Percentiles rank a stretch among this genome's conserved stretches.
These are phyloP conservation scores for Meyerozyma elateridarum DNA, from an alignment of 1,139 yeast species.

Conservation along the genomic window DNA sequence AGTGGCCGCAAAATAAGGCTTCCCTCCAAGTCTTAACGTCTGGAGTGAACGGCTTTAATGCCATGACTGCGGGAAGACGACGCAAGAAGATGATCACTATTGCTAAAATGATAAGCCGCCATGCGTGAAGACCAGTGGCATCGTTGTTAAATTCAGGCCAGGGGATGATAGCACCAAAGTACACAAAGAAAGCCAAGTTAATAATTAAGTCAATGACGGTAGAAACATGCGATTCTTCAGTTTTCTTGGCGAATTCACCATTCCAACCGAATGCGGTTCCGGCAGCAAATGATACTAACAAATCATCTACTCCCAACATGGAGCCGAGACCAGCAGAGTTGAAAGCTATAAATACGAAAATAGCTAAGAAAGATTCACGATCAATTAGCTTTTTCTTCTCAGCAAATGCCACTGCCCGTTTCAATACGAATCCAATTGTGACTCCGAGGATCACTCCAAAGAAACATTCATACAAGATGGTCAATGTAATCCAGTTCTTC, in stretches of 20 bases:
- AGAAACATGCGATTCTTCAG: slow-evolving; percentile 90
- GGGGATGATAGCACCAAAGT: slow-evolving; percentile 91
- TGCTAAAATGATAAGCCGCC: slow-evolving; percentile 82
- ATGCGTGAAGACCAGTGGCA: slow-evolving; percentile 64
- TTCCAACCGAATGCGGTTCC: slow-evolving; percentile 98
- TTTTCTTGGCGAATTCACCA: slow-evolving; percentile 83
- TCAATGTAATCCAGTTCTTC: slow-evolving; percentile 77
- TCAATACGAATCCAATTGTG: slow-evolving; percentile 67
- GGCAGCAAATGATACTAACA: slow-evolving; percentile 89
- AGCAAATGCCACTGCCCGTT: slow-evolving; percentile 74
- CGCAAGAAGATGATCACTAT: slow-evolving; percentile 79
- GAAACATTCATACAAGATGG: slow-evolving; percentile 82
- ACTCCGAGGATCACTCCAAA: slow-evolving; percentile 81
- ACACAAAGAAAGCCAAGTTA: slow-evolving; percentile 85
- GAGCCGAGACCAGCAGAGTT: slow-evolving; percentile 93
- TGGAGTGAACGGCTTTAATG: slow-evolving; percentile 78
- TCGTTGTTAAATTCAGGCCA: slow-evolving; percentile 79
- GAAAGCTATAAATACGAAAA: slow-evolving; percentile 80
- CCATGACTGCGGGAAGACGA: slow-evolving; percentile 82
- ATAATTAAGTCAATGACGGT: slow-evolving; percentile 83
- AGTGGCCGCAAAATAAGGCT: slow-evolving; percentile 93
- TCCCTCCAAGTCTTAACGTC: slow-evolving; percentile 94
- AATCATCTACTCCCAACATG: slow-evolving; percentile 87
- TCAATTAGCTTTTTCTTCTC: slow-evolving; percentile 75
- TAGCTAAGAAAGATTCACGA: slow-evolving; percentile 88